phyloP scores from a whole-genome alignment of 306 rosid species.

The Lupinus albus region DNA sequence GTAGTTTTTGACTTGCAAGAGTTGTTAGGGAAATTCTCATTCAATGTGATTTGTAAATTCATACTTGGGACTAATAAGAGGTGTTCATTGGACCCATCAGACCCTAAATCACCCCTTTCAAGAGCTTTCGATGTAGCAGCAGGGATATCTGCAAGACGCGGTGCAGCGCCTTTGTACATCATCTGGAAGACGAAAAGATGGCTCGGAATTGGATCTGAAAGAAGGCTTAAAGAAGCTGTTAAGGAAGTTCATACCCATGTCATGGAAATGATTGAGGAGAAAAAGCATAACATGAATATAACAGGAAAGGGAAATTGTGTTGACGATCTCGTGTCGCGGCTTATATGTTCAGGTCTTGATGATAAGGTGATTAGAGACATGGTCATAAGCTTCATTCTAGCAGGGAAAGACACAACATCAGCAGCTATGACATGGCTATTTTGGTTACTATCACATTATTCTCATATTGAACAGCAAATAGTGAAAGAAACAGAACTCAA shows the following conservation, averaged over 20 bases:
- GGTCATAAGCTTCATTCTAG: slow-evolving; percentile 84
- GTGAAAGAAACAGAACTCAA: slow-evolving; percentile 52
- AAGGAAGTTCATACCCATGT: slow-evolving; percentile 58
- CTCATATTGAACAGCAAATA: slow-evolving; percentile 43
- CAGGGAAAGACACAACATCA: slow-evolving; percentile 91
- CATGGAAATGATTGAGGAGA: slow-evolving; percentile 51
- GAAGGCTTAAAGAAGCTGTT: slow-evolving; percentile 56
- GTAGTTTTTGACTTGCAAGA: slow-evolving; percentile 66
- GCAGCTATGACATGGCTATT: slow-evolving; percentile 94
- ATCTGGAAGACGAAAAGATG: slow-evolving; percentile 78
- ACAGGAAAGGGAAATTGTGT: background rate
- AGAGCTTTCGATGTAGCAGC: slow-evolving; percentile 74
- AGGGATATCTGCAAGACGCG: slow-evolving; percentile 69
- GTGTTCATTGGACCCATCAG: slow-evolving; percentile 60
- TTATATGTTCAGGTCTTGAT: slow-evolving; percentile 54
- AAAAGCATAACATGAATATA: slow-evolving; percentile 42
- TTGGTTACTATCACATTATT: slow-evolving; percentile 65
- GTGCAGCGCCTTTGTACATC: slow-evolving; percentile 65
- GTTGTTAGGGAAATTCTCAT: slow-evolving; percentile 65
- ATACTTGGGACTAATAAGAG: slow-evolving; percentile 53
- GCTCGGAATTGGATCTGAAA: slow-evolving; percentile 78
- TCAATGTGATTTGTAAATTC: slow-evolving; percentile 66
- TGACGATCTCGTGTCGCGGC: slow-evolving; percentile 71
- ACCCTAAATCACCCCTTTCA: slow-evolving; percentile 46
- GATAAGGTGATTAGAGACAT: slow-evolving; percentile 72